Conservation (phyloP, 257 asterid genomes). For the Nicotiana otophora region DNA sequence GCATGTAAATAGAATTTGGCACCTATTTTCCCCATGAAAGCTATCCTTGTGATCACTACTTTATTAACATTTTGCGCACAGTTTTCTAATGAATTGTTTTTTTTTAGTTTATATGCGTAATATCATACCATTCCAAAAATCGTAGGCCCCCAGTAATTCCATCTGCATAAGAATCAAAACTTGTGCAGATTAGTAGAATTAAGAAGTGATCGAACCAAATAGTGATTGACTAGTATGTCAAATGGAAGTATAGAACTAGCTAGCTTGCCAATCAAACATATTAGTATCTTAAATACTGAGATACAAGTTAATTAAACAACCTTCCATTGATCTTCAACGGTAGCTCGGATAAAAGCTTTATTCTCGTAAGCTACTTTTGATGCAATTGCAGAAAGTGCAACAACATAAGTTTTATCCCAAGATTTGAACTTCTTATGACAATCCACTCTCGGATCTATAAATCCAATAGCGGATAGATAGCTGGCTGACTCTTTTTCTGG, state of each 20-base stretch:
- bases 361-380: slow-evolving; percentile 72
- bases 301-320: slow-evolving; percentile 11
- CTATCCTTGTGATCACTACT: neutral
- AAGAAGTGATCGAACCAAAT: neutral
- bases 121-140: slow-evolving; percentile 39
- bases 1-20: neutral
- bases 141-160: slow-evolving; percentile 29
- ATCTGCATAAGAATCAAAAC: slow-evolving; percentile 27
- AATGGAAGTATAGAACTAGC: neutral
- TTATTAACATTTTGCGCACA: too few species aligned
- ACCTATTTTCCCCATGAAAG: too few species aligned
- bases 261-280: neutral
- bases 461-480: slow-evolving; percentile 41
- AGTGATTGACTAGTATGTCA: neutral
- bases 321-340: slow-evolving; percentile 56
- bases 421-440: slow-evolving; percentile 46
- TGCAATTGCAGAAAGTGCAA: slow-evolving; percentile 49
- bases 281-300: too few species aligned
- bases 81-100: neutral
- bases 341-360: slow-evolving; percentile 28
- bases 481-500: slow-evolving; percentile 24
- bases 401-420: slow-evolving; percentile 32
- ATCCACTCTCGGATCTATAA: slow-evolving; percentile 48
- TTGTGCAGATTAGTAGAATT: neutral
- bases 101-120: neutral